Conservation (phyloP, 2,329 filamentous ascomycete genomes). For the Arthrobotrys iridis region DNA sequence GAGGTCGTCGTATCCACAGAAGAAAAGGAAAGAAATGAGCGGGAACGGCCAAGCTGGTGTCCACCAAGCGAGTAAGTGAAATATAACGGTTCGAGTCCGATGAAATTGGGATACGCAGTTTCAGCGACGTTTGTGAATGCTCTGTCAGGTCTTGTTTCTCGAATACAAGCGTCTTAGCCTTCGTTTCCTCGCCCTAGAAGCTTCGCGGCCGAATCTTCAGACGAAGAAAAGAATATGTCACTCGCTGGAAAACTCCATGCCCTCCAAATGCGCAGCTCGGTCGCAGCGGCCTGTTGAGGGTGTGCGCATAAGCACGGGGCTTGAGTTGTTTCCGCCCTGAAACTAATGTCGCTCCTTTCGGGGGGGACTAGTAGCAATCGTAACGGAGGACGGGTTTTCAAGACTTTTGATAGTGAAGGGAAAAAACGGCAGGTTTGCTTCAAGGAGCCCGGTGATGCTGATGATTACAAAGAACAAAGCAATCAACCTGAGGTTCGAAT, state of each 20-base stretch:
- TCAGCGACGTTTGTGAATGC: slow-evolving; percentile 41
- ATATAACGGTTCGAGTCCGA: slow-evolving; percentile 13
- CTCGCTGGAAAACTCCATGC: slow-evolving; percentile 18
- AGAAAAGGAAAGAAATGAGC: slow-evolving; percentile 9
- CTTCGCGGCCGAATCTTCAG: slow-evolving; percentile 20
- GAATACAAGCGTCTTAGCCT: slow-evolving; percentile 9
- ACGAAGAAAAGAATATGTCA: slow-evolving; percentile 39
- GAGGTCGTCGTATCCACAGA: slow-evolving; percentile 24
- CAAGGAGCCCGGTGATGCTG: neutral
- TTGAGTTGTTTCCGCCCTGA: slow-evolving; percentile 52
- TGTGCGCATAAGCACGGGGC: slow-evolving; percentile 54
- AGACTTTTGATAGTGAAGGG: slow-evolving; percentile 20
- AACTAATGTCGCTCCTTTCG: slow-evolving; percentile 50
- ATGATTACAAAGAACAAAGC: slow-evolving; percentile 17
- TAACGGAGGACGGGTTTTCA: slow-evolving; percentile 31
- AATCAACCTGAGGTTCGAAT: slow-evolving; percentile 7
- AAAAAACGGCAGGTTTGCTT: slow-evolving; percentile 17
- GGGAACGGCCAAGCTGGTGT: slow-evolving; percentile 22
- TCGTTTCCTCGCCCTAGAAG: slow-evolving; percentile 29
- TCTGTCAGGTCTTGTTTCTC: slow-evolving; percentile 19
- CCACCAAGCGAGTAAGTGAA: slow-evolving; percentile 18
- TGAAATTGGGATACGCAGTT: slow-evolving; percentile 39
- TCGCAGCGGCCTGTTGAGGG: slow-evolving; percentile 31
- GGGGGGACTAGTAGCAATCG: slow-evolving; percentile 38
- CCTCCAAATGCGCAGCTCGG: slow-evolving; percentile 30